A percentile compares a stretch with the other conserved stretches of the same genome.
Conservation (phyloP, 2,329 filamentous ascomycete genomes). For the Hypoxylon sp. region DNA sequence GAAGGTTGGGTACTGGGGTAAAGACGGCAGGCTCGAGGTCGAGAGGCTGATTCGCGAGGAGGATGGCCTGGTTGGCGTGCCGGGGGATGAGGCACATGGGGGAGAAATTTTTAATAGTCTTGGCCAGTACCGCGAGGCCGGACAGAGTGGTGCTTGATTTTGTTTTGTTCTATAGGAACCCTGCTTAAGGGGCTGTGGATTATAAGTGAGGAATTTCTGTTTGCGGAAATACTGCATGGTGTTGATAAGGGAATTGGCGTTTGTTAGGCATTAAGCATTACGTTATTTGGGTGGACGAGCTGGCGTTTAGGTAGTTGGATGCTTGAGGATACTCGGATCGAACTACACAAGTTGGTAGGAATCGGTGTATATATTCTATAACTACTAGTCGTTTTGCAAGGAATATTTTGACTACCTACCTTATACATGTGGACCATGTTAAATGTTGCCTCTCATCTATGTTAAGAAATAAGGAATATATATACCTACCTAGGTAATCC, state of each 20-base stretch:
- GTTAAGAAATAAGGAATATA: background rate
- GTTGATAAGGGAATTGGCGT: constrained; percentile 26
- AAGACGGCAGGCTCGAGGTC: constrained; percentile 78
- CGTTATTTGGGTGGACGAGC: constrained; percentile 1
- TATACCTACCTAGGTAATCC: background rate
- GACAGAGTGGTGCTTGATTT: constrained; percentile 54
- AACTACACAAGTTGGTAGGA: background rate
- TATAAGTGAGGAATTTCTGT: background rate
- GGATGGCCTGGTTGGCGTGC: constrained; percentile 55
- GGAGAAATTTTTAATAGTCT: constrained; percentile 46
- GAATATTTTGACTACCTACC: background rate
- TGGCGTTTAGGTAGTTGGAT: constrained; percentile 9
- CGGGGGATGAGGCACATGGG: constrained; percentile 18
- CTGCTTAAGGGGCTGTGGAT: background rate
- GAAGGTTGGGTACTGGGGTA: constrained; percentile 74
- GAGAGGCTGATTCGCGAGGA: constrained; percentile 78
- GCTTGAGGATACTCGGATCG: background rate
- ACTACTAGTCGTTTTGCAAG: background rate
- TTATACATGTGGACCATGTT: background rate
- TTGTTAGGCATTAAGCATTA: constrained; percentile 19
- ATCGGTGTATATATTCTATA: constrained; percentile 11
- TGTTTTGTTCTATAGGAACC: background rate
- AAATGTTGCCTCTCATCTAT: background rate
- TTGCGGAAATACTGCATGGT: constrained; percentile 8
- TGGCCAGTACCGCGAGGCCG: constrained; percentile 53